Percentiles rank a stretch among this genome's conserved stretches.
phyloP scores from a whole-genome alignment of 768 basidiomycete genomes.

The Mycena crocata region DNA sequence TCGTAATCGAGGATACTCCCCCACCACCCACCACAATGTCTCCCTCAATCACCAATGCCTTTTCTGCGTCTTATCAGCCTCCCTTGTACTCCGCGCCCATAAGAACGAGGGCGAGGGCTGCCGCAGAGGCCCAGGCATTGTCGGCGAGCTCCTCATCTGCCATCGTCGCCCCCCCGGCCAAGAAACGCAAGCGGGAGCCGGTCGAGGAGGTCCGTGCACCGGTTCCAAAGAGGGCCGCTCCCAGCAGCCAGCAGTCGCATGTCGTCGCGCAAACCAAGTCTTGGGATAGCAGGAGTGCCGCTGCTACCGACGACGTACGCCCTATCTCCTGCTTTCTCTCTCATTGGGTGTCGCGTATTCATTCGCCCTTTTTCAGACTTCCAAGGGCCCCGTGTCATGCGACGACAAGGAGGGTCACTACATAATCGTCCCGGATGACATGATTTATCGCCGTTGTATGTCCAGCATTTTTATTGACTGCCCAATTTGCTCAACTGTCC shows the following conservation, averaged over 20 bases:
- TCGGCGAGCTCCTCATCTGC: conserved; percentile 76
- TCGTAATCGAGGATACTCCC: conserved; percentile 94
- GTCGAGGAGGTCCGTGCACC: conserved; percentile 79
- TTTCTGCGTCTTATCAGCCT: conserved; percentile 85
- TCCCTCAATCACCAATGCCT: conserved; percentile 77
- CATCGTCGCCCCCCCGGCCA: conserved; percentile 75
- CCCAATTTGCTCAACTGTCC: conserved; percentile 33
- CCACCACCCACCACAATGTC: conserved; percentile 81
- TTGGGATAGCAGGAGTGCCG: conserved; percentile 75
- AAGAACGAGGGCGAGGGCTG: conserved; percentile 86
- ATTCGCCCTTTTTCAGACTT: conserved; percentile 57
- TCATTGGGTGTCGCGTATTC: conserved; percentile 41
- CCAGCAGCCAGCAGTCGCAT: conserved; percentile 62
- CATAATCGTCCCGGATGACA: conserved; percentile 92
- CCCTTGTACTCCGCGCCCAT: conserved; percentile 81
- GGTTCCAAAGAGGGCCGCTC: conserved; percentile 69
- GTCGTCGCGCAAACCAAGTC: conserved; percentile 66
- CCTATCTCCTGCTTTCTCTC: conserved; percentile 27
- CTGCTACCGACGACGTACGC: conserved; percentile 77
- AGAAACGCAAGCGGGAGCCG: conserved; percentile 87
- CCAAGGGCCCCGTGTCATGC: conserved; percentile 78
- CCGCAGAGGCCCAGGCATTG: conserved; percentile 85
- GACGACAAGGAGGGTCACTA: conserved; percentile 99
- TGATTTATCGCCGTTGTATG: conserved; percentile 88
- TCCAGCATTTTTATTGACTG: conserved; percentile 29